phyloP scores from a whole-genome alignment of 2,329 filamentous ascomycete species.

The Capronia epimyces region DNA sequence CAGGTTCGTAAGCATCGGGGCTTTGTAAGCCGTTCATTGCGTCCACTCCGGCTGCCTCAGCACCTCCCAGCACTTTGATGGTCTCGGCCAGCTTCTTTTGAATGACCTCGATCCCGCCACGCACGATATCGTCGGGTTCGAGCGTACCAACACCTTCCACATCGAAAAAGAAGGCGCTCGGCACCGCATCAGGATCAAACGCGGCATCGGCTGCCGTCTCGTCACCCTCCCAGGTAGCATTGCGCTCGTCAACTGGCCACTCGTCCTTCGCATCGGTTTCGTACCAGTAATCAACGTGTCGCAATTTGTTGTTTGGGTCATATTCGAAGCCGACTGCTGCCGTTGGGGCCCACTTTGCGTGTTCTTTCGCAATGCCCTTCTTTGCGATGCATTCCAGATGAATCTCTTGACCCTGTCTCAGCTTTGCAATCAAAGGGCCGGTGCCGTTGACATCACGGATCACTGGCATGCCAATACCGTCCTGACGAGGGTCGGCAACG shows the following conservation, averaged over 20 bases:
- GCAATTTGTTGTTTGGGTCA: slow-evolving; percentile 92
- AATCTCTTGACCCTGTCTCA: slow-evolving; percentile 83
- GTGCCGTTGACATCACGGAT: slow-evolving; percentile 76
- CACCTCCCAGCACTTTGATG: slow-evolving; percentile 55
- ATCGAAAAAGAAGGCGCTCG: slow-evolving; percentile 84
- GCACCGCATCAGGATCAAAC: slow-evolving; percentile 86
- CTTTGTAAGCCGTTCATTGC: slow-evolving; percentile 46
- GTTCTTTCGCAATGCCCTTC: slow-evolving; percentile 98
- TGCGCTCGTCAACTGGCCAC: slow-evolving; percentile 59
- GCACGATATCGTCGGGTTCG: slow-evolving; percentile 82
- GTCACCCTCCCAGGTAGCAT: slow-evolving; percentile 67
- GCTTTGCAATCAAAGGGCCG: slow-evolving; percentile 82
- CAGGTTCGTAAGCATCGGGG: slow-evolving; percentile 45
- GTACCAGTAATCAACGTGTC: slow-evolving; percentile 91
- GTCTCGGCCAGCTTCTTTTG: slow-evolving; percentile 85
- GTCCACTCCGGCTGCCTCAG: slow-evolving; percentile 40
- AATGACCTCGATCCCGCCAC: slow-evolving; percentile 79
- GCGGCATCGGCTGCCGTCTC: slow-evolving; percentile 76
- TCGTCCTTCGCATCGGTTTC: slow-evolving; percentile 76
- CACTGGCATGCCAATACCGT: slow-evolving; percentile 74
- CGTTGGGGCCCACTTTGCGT: slow-evolving; percentile 95
- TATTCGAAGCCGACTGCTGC: slow-evolving; percentile 95
- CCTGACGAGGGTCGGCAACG: slow-evolving; percentile 63
- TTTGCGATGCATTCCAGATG: slow-evolving; percentile 89
- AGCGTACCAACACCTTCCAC: slow-evolving; percentile 84